Percentiles rank a stretch among this genome's conserved stretches.
These are phyloP conservation scores for Euclidium syriacum DNA, from an alignment of 345 rosid genomes.

Conservation along the genomic window DNA sequence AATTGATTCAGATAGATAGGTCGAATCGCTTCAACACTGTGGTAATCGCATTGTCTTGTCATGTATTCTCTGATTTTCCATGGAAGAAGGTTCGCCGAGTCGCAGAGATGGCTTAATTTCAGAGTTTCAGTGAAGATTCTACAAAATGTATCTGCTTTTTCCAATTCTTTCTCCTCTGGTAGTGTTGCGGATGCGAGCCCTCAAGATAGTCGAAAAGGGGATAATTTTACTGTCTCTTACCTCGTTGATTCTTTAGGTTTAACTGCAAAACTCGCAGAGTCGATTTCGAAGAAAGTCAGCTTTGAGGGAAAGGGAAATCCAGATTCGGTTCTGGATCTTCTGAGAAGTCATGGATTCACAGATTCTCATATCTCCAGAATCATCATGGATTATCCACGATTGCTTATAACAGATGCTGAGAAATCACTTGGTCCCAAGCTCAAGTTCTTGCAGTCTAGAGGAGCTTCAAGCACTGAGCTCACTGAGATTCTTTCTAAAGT, in stretches of 20 bases:
- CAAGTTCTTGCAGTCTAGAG: background rate
- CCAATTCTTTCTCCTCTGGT: background rate
- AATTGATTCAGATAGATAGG: too few relatives aligned
- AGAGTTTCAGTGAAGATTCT: background rate
- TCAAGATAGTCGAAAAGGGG: background rate
- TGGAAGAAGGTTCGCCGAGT: background rate
- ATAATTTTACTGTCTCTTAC: slow-evolving; percentile 1
- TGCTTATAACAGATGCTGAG: slow-evolving; percentile 15
- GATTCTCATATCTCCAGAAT: slow-evolving; percentile 11
- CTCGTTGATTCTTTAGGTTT: slow-evolving; percentile 22
- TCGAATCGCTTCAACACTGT: too few relatives aligned
- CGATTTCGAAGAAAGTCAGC: slow-evolving; percentile 1
- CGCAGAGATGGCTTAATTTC: background rate
- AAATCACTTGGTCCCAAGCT: slow-evolving; percentile 29
- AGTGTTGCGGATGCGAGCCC: background rate
- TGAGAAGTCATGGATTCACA: slow-evolving; percentile 21
- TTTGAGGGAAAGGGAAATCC: background rate
- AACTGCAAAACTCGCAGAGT: background rate
- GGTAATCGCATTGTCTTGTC: too few relatives aligned
- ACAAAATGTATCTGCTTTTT: background rate
- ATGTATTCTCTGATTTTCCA: background rate
- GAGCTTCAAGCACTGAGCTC: slow-evolving; percentile 6
- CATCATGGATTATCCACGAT: background rate
- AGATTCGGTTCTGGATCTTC: slow-evolving; percentile 1
- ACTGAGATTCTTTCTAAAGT: background rate